Percentiles rank a stretch among this genome's conserved stretches.
phyloP scores from a whole-genome alignment of 179 eudicot genomes.

The Carnegiea gigantea region DNA sequence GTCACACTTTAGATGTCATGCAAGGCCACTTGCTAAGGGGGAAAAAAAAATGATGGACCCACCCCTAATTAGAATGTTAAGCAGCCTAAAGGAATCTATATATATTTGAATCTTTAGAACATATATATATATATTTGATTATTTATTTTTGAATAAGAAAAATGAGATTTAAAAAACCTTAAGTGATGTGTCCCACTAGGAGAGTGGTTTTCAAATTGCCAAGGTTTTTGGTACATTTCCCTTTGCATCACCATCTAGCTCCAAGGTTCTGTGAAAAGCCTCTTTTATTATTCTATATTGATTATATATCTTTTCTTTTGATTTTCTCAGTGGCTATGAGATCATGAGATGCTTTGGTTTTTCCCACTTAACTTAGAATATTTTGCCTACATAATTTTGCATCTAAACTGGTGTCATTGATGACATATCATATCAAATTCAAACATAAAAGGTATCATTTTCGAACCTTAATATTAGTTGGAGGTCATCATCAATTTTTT shows the following conservation, averaged over 20 bases:
- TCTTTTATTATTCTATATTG: not conserved
- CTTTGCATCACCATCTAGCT: slow-evolving; percentile 1
- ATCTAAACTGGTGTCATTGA: not conserved
- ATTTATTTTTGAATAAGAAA: not conserved
- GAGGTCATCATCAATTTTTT: not conserved
- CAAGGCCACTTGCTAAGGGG: not conserved
- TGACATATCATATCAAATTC: not conserved
- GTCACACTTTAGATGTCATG: slow-evolving; percentile 15
- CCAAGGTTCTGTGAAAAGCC: slow-evolving; percentile 16
- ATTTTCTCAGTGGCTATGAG: slow-evolving; percentile 5
- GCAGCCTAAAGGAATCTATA: slow-evolving; percentile 11
- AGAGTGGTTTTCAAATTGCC: slow-evolving; percentile 4
- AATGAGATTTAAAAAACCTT: not conserved
- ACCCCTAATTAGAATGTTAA: slow-evolving; percentile 3
- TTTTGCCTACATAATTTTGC: not conserved
- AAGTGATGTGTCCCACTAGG: slow-evolving; percentile 15
- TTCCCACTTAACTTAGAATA: slow-evolving; percentile 14
- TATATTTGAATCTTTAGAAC: slow-evolving; percentile 9
- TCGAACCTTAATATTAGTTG: not conserved
- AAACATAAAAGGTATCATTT: not conserved
- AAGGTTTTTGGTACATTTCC: slow-evolving; percentile 7
- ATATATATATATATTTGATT: not conserved
- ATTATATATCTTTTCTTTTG: not conserved
- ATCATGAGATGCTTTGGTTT: slow-evolving; percentile 17
- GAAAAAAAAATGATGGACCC: not conserved